A percentile compares a stretch with the other conserved stretches of the same genome.
Evolutionary conservation across 495 filamentous ascomycete genomes (phyloP).

Genomic region (Parathielavia hyrcaniae): DNA sequence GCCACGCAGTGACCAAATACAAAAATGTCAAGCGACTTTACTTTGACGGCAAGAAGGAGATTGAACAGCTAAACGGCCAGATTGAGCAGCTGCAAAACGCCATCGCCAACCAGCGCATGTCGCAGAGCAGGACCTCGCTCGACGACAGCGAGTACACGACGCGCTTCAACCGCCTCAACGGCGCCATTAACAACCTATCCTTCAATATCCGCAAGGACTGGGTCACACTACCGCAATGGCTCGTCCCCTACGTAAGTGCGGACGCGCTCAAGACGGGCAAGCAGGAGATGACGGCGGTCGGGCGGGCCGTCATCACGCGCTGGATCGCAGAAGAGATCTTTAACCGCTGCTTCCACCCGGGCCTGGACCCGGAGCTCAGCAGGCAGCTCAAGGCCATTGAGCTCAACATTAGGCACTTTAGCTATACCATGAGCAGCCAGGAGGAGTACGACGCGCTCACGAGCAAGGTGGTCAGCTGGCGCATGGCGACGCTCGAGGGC

Average conservation of each 20-base stretch:
- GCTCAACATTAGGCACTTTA: slow-evolving; percentile 73
- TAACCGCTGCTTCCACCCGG: slow-evolving; percentile 85
- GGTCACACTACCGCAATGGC: slow-evolving; percentile 72
- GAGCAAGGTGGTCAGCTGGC: slow-evolving; percentile 85
- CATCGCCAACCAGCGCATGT: slow-evolving; percentile 88
- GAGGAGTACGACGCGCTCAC: slow-evolving; percentile 88
- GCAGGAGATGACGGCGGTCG: slow-evolving; percentile 94
- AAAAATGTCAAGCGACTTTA: slow-evolving; percentile 96
- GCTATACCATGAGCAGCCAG: slow-evolving; percentile 60
- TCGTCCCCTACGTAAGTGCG: slow-evolving; percentile 68
- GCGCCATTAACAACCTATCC: slow-evolving; percentile 87
- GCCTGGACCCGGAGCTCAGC: slow-evolving; percentile 68
- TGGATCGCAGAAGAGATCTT: slow-evolving; percentile 93
- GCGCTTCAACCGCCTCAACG: slow-evolving; percentile 86
- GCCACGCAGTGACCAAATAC: slow-evolving; percentile 73
- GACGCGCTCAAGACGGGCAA: slow-evolving; percentile 76
- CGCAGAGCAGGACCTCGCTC: slow-evolving; percentile 87
- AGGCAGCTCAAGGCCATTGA: slow-evolving; percentile 78
- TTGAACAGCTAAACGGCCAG: slow-evolving; percentile 79
- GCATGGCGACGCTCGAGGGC: slow-evolving; percentile 89
- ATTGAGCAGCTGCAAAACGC: slow-evolving; percentile 95
- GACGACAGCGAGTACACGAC: slow-evolving; percentile 93
- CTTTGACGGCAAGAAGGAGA: slow-evolving; percentile 88
- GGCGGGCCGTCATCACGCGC: slow-evolving; percentile 79
- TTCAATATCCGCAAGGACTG: slow-evolving; percentile 95